These are phyloP conservation scores for Nothopassalora personata DNA, from an alignment of 2,329 filamentous ascomycete genomes.

Conservation along the genomic window DNA sequence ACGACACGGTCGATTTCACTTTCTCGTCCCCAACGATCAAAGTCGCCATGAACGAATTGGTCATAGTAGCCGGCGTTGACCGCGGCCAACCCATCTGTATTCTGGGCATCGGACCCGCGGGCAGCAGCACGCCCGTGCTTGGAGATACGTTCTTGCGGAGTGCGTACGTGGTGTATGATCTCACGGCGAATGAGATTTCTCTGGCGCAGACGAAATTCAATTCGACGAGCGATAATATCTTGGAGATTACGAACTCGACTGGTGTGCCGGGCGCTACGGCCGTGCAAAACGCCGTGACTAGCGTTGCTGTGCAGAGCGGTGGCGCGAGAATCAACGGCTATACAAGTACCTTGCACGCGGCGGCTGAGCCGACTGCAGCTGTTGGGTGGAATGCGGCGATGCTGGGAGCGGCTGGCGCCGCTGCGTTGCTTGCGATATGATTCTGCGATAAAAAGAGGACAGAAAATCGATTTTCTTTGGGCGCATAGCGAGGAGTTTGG, in stretches of 20 bases:
- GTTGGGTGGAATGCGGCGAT: constrained; percentile 25
- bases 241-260: constrained; percentile 50
- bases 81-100: constrained; percentile 42
- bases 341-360: constrained; percentile 12
- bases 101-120: constrained; percentile 49
- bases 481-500: not conserved
- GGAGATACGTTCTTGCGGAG: constrained; percentile 60
- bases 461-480: not conserved
- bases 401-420: constrained; percentile 19
- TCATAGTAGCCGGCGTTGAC: constrained; percentile 46
- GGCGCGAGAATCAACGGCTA: constrained; percentile 38
- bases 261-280: constrained; percentile 50
- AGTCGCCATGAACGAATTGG: constrained; percentile 52
- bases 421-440: not conserved
- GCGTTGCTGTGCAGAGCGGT: constrained; percentile 39
- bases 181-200: constrained; percentile 56
- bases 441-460: not conserved
- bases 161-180: constrained; percentile 60
- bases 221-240: constrained; percentile 45
- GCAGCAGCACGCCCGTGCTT: constrained; percentile 46
- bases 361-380: constrained; percentile 24
- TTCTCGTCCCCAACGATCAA: constrained; percentile 53
- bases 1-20: constrained; percentile 51
- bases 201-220: constrained; percentile 59
- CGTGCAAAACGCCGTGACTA: constrained; percentile 49